Base-by-base conservation (phyloP, 306 rosid species). In the Pyrus bretschneideri region DNA sequence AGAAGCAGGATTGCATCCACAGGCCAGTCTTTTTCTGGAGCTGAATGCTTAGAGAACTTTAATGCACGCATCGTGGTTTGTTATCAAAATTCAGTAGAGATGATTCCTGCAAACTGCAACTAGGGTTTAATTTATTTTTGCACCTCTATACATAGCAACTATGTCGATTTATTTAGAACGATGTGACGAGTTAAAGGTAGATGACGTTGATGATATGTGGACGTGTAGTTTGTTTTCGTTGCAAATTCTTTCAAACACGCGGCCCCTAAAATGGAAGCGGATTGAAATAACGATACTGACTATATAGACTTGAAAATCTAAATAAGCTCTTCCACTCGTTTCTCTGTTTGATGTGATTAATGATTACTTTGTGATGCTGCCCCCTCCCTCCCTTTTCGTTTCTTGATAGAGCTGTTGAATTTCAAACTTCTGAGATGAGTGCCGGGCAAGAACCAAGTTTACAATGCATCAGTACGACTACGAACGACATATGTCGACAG, bases 1-100 rank as follows among this genome's bases (percentile, higher is more conserved):
- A 83, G 99, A 96, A 81, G 96, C 97, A 15, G 97, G 98, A 69
- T 87, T 96, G 84, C 98, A 96, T 85, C 99, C 99, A 80, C 91
- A 87, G 78, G 91, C 89, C 45, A 81, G 91, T 75, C 89, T 87
- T 70, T 87, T 87, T 74, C 89, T 87, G 84, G 91, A 87, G 82
- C 77, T 77, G 49, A 83, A 78, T 81, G 80, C 81, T 13, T 87
- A 25, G 59, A 79, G 66, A 18, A 40, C 67, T 62, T 29, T 6
- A 65, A 44, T 55, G 45, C 60, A 18, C 45, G 44, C 17, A 61
- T 23, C 18, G 44, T 29, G 59, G 55, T 51, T 12, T 11, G 46
- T 65, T 21, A 79, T 70, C 38, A n/a, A 59, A 60, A 21, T 31
- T 15, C 40, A 38, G 73, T 70, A 30, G 62, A 65, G 72, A 76